Evolutionary conservation across 164 flowering plant species (phyloP).

Genomic region (Protea cynaroides): DNA sequence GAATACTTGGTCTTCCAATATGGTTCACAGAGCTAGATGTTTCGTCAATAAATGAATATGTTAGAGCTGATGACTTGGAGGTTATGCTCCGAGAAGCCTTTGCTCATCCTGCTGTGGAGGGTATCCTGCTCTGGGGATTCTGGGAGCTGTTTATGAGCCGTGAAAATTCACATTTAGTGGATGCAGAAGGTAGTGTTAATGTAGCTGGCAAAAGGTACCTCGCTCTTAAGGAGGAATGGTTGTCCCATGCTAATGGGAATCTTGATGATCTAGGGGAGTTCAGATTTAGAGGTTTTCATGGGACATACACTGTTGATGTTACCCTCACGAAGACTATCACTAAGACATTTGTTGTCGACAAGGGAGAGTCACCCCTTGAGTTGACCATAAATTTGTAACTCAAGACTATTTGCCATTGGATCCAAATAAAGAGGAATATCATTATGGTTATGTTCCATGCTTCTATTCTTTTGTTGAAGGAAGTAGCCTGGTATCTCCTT

Average conservation of each 20-base stretch:
- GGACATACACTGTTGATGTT: constrained; percentile 53
- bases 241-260: constrained; percentile 54
- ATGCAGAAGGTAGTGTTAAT: constrained; percentile 86
- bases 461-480: too few species aligned
- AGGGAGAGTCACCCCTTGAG: constrained; percentile 50
- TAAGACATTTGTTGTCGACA: constrained; percentile 70
- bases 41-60: constrained; percentile 65
- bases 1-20: constrained; percentile 79
- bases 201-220: constrained; percentile 74
- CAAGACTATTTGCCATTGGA: not conserved
- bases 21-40: constrained; percentile 97
- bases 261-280: constrained; percentile 54
- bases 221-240: constrained; percentile 68
- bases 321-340: constrained; percentile 16
- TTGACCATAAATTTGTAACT: constrained; percentile 45
- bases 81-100: constrained; percentile 86
- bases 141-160: constrained; percentile 98
- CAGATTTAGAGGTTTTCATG: constrained; percentile 77
- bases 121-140: constrained; percentile 94
- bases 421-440: not conserved
- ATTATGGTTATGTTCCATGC: too few species aligned
- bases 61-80: constrained; percentile 88
- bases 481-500: too few species aligned
- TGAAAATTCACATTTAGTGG: constrained; percentile 62
- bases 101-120: constrained; percentile 92